Base-by-base conservation (phyloP, 2,329 filamentous ascomycete species). In the Diaporthe ilicicola region DNA sequence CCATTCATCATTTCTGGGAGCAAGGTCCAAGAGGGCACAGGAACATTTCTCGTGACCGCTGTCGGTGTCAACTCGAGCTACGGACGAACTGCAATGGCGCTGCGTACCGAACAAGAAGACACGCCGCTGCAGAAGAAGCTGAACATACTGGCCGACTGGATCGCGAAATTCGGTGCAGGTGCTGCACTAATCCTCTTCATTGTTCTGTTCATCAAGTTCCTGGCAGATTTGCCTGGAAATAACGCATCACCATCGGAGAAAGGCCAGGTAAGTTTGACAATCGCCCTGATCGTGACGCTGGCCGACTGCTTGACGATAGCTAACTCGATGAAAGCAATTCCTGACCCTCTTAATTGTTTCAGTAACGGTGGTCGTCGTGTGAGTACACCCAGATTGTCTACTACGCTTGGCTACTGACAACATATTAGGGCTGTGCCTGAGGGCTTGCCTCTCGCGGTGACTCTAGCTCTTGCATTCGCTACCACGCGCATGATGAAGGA, bases 141-240 rank as follows among this genome's bases (percentile, higher is more conserved):
- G 4, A 84, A 85, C 67, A 76, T 78, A 48, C 81, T 89, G 27
- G 86, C 87, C 29, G 82, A 87, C 66, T 80, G 81, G 44, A 88
- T 88, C 54, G 85, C 86, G 9, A 85, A 86, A 74, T 79, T 88
- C 62, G 86, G 87, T 19, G 89, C 91, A 74, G 89, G 88, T 72
- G 91, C 93, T 56, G 93, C 92, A 67, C 82, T 93, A 19, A 81
- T 95, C 12, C 85, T 95, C n/a, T 95, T 95, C 77, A 83, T 94
- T 62, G 92, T 94, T 8, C 84, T 94, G 9, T 89, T 95, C 76
- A 94, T 95, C 84, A 92, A 93, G 76, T 95, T 94, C 78, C 80
- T 93, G 27, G 37, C 81, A 86, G 22, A 84, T 94, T 8, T 64
- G 44, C 86, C 87, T 3, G 76, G 81, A 27, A 90, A 88, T 74